Base-by-base conservation (phyloP, 228 moss, liverwort and hornwort species). In the Sphagnum magellanicum region DNA sequence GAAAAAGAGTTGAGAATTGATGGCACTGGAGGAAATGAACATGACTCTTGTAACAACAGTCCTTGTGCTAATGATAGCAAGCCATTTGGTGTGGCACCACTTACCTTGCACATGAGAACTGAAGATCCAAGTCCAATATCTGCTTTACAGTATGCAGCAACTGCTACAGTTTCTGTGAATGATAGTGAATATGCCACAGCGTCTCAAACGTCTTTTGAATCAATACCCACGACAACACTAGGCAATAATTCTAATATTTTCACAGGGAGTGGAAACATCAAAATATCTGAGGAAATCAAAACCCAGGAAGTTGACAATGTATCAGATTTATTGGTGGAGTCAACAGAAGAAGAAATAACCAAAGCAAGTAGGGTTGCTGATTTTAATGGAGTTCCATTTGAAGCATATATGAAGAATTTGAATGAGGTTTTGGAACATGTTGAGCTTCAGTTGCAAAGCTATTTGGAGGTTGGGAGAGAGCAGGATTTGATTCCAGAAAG, bases 371-470 rank as follows among this genome's bases (percentile, higher is more conserved):
- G 63, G 61, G 13, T 60, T 51, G 51, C 49, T 47, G 64, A 49
- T 50, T 46, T 50, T 49, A 5, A 64, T 16, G 69, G 50, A 69
- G 15, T 50, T 17, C 15, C 60, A 6, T 60, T 59, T 60, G 70
- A 68, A 8, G 74, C 14, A 46, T 63, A 16, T 15, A 63, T 60
- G 71, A 46, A 51, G 48, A 66, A 48, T 14, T 49, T 46, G 53
- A 70, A 60, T 0, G 16, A 8, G 8, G 5, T 59, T 16, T 16
- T 67, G 49, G 53, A 71, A 49, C 57, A 49, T 53, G 74, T 55
- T 32, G 63, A 71, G 59, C 8, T 72, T 8, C 49, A 53, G 53
- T 51, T 50, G 55, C 51, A 68, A 59, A 66, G 32, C 17, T 63
- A 74, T 46, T 9, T 49, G 14, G 13, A 16, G 66, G 65, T n/a